Evolutionary conservation across 2,329 filamentous ascomycete species (phyloP).

Genomic region (Fusarium odoratissimum): DNA sequence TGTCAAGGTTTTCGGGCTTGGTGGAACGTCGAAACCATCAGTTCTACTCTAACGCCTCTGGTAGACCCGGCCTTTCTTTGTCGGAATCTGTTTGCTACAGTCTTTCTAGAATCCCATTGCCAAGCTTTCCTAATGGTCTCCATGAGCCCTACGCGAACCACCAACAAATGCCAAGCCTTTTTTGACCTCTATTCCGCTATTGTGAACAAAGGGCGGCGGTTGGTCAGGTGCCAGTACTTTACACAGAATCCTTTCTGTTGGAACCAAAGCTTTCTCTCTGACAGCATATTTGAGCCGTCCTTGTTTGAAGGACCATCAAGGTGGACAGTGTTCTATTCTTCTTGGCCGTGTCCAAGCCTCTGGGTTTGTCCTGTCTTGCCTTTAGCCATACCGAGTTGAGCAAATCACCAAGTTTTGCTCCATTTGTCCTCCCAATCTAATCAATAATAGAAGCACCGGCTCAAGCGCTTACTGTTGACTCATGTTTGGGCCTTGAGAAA

Average conservation of each 20-base stretch:
- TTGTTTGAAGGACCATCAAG: neutral
- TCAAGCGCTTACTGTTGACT: neutral
- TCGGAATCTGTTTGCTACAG: neutral
- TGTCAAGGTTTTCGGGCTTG: constrained; percentile 2
- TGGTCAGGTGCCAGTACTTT: constrained; percentile 1
- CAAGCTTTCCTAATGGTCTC: constrained; percentile 5
- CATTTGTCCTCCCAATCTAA: neutral
- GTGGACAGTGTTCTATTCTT: neutral
- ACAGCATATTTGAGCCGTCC: neutral
- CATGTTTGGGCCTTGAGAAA: neutral
- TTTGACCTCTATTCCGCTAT: neutral
- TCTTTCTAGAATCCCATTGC: constrained; percentile 17
- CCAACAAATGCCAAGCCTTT: neutral
- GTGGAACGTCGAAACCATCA: constrained; percentile 8
- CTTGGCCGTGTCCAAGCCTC: neutral
- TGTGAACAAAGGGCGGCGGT: neutral
- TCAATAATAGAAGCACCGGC: neutral
- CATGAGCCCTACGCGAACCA: neutral
- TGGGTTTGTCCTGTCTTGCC: neutral
- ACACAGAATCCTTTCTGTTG: neutral
- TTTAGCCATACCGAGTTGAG: neutral
- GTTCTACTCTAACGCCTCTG: neutral
- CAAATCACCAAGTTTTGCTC: neutral
- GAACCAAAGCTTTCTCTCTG: neutral
- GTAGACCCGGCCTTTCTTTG: neutral